Evolutionary conservation across 805 yeast genomes (phyloP), one percentile per base, ranked within the genome.

Genomic region (Ogataea nonfermentans): DNA sequence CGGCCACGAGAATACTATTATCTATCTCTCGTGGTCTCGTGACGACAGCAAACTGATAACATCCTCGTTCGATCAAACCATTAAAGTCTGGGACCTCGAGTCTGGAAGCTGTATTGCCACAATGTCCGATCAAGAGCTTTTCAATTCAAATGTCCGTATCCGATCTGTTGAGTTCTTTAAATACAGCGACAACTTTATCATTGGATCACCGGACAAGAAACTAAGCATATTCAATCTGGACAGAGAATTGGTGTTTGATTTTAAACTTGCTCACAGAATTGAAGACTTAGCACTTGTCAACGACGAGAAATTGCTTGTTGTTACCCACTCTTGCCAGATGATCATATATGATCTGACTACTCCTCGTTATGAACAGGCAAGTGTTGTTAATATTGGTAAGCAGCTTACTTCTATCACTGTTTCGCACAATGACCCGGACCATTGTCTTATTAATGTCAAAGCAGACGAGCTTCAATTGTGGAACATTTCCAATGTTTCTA

Each of bases 401-500:
- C 70, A 76, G 40, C 67, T 84, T 48, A 83, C 91, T 0, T 78
- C 87, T 3, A 73, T 89, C 24, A 65, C 80, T 0, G 63, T 79
- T 1, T 79, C 89, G 0, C 56, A 60, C 3, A 61, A 61, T 34
- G 84, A 83, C 19, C 71, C 79, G 24, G 68, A 68, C 29, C 55
- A 52, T 43, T 66, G 78, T 7, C 61, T 88, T 29, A 68, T 87
- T 16, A 85, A 80, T 51, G 74, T 81, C 13, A 77, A 79, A 11
- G 83, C 87, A 0, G 88, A 84, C 52, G 93, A 84, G 55, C 59
- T 88, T 7, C 93, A 86, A 51, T 63, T 88, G 4, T 87, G 95
- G 95, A 86, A 87, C 48, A 76, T 84, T 45, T 60, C 70, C 26
- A 71, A 68, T 41, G 74, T 79, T 4, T 63, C 78, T 1, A 39